Conservation (phyloP, 352 stramenopile species). For the Hyaloperonospora brassicae region DNA sequence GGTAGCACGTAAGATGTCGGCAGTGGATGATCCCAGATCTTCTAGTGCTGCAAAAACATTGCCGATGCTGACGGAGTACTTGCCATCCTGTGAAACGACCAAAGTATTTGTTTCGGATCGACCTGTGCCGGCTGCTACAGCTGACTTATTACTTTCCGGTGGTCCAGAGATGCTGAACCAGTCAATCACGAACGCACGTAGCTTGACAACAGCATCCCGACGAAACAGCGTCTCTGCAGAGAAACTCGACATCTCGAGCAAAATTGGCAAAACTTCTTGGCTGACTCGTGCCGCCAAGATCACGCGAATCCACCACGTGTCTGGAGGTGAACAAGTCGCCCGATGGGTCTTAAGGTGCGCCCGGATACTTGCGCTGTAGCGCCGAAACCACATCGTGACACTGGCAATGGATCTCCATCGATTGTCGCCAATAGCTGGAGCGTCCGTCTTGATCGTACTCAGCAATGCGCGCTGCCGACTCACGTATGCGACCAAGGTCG, state of each 20-base stretch:
- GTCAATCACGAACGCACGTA: constrained; percentile 8
- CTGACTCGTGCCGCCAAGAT: constrained; percentile 16
- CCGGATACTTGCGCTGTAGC: constrained; percentile 15
- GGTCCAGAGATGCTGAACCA: constrained; percentile 20
- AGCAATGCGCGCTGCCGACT: constrained; percentile 17
- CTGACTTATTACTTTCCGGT: constrained; percentile 6
- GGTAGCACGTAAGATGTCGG: constrained; percentile 8
- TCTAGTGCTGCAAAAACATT: constrained; percentile 11
- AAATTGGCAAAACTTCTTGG: constrained; percentile 12
- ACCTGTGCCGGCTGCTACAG: constrained; percentile 10
- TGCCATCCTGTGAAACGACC: constrained; percentile 17
- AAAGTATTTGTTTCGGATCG: constrained; percentile 2
- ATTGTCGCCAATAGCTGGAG: constrained; percentile 8
- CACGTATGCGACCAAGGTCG: constrained; percentile 18
- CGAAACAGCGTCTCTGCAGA: constrained; percentile 4
- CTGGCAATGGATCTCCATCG: constrained; percentile 15
- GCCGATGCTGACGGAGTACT: constrained; percentile 11
- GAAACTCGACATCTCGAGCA: constrained; percentile 17
- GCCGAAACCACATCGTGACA: constrained; percentile 19
- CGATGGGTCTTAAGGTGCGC: constrained; percentile 12
- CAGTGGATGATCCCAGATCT: constrained; percentile 19
- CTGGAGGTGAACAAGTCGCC: constrained; percentile 7
- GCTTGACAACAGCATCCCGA: constrained; percentile 8
- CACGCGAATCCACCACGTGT: constrained; percentile 21
- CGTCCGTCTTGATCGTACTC: constrained; percentile 12